Percentiles rank a stretch among this genome's conserved stretches.
Evolutionary conservation across 2,329 filamentous ascomycete species (phyloP).

Genomic region (Microcyclosporella mali): DNA sequence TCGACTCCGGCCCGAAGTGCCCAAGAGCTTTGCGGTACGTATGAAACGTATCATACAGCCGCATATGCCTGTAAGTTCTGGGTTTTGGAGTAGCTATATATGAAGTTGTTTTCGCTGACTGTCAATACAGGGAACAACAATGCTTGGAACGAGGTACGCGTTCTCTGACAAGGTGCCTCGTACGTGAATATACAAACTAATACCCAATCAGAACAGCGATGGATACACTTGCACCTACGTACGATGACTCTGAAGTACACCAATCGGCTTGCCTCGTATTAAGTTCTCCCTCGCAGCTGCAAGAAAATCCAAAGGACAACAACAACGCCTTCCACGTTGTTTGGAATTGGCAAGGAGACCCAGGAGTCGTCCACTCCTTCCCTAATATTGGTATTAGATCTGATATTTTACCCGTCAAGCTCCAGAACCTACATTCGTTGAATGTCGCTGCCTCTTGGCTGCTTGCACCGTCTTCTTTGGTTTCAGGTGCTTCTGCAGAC

Average conservation of each 20-base stretch:
- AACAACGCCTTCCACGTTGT: slow-evolving; percentile 7
- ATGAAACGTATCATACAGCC: background rate
- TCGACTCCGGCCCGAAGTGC: no score
- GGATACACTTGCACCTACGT: slow-evolving; percentile 14
- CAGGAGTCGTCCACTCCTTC: slow-evolving; percentile 13
- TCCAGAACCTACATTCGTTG: slow-evolving; percentile 6
- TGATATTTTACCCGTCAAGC: slow-evolving; percentile 9
- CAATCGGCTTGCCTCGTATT: slow-evolving; percentile 3
- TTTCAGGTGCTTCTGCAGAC: slow-evolving; percentile 5
- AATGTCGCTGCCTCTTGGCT: slow-evolving; percentile 11
- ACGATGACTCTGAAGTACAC: slow-evolving; percentile 2
- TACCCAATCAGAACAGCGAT: slow-evolving; percentile 1
- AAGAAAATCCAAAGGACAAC: background rate
- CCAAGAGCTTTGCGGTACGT: background rate
- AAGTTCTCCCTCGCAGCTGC: background rate
- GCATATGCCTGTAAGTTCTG: background rate
- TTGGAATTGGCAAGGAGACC: slow-evolving; percentile 12
- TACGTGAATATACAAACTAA: no score
- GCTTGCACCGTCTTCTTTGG: slow-evolving; percentile 10
- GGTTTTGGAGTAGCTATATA: background rate
- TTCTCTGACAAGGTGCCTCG: no score
- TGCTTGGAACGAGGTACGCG: slow-evolving; percentile 10
- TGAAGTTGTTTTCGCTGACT: background rate
- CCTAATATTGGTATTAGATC: slow-evolving; percentile 14
- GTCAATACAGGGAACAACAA: slow-evolving; percentile 13